Percentiles rank a stretch among this genome's conserved stretches.
Conservation (phyloP, 768 basidiomycete genomes). For the Agrocybe praecox region DNA sequence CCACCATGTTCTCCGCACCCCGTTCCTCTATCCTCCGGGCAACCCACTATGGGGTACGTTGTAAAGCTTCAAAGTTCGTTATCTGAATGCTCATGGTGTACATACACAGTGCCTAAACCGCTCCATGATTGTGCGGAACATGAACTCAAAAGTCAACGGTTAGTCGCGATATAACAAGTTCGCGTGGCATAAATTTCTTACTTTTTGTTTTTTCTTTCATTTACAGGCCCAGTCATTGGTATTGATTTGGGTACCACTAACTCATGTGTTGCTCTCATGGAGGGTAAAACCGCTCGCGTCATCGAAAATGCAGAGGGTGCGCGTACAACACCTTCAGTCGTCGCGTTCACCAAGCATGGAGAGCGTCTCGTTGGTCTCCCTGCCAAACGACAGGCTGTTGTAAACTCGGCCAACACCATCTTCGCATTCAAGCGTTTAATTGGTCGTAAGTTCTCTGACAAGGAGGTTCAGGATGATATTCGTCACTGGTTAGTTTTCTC, state of each 20-base stretch:
- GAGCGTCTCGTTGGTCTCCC: slow-evolving; percentile 96
- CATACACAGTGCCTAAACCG: slow-evolving; percentile 61
- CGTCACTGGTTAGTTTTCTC: slow-evolving; percentile 67
- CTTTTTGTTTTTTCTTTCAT: not conserved
- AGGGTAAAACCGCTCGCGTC: slow-evolving; percentile 92
- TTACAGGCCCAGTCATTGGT: slow-evolving; percentile 83
- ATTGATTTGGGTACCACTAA: slow-evolving; percentile 97
- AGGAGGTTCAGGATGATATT: slow-evolving; percentile 91
- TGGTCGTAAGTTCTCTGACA: slow-evolving; percentile 90
- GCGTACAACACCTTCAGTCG: slow-evolving; percentile 96
- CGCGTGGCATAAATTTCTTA: not conserved
- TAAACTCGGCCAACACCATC: slow-evolving; percentile 93
- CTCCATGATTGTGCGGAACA: slow-evolving; percentile 82
- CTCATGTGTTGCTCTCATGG: slow-evolving; percentile 93
- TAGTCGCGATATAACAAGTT: slow-evolving; percentile 25
- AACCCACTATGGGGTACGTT: slow-evolving; percentile 64
- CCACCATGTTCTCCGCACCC: slow-evolving; percentile 74
- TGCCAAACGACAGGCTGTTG: slow-evolving; percentile 96
- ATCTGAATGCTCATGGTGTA: slow-evolving; percentile 4
- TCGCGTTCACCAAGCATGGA: slow-evolving; percentile 98
- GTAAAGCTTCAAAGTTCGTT: not conserved
- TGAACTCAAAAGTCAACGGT: slow-evolving; percentile 96
- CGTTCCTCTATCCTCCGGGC: slow-evolving; percentile 63
- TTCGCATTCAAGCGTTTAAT: slow-evolving; percentile 95
- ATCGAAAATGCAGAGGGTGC: slow-evolving; percentile 98